A percentile compares a stretch with the other conserved stretches of the same genome.
Conservation (phyloP, 805 yeast genomes). For the Saccharomycopsis malanga region DNA sequence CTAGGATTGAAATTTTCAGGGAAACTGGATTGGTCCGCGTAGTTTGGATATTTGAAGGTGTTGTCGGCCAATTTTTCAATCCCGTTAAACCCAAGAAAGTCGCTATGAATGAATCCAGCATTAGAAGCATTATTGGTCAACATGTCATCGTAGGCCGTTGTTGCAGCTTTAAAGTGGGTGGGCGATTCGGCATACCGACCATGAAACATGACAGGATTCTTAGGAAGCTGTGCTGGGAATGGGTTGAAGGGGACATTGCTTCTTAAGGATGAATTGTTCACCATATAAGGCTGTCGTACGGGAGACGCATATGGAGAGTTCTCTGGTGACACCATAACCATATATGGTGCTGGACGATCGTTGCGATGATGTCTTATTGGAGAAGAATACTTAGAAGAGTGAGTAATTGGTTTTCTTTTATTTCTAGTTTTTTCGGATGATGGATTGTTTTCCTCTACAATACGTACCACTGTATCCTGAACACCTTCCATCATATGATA, state of each 20-base stretch:
- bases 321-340: background rate
- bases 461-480: background rate
- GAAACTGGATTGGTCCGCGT: background rate
- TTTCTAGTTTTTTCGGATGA: background rate
- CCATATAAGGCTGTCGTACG: background rate
- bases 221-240: background rate
- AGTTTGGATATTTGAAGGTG: conserved; percentile 1
- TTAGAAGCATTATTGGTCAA: background rate
- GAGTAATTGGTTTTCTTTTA: background rate
- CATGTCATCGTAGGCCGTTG: background rate
- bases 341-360: background rate
- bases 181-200: background rate
- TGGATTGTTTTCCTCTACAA: too few relatives aligned
- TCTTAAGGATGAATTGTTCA: background rate
- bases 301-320: conserved; percentile 2
- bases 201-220: background rate
- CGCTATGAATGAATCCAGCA: background rate
- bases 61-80: background rate
- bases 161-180: background rate
- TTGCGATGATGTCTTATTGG: background rate
- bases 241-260: background rate
- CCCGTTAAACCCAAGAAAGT: background rate
- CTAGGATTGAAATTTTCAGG: conserved; percentile 54
- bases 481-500: background rate
- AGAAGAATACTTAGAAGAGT: background rate